A percentile compares a stretch with the other conserved stretches of the same genome.
These are phyloP conservation scores for Arctium lappa DNA, from an alignment of 129 eudicot species.

Conservation along the genomic window DNA sequence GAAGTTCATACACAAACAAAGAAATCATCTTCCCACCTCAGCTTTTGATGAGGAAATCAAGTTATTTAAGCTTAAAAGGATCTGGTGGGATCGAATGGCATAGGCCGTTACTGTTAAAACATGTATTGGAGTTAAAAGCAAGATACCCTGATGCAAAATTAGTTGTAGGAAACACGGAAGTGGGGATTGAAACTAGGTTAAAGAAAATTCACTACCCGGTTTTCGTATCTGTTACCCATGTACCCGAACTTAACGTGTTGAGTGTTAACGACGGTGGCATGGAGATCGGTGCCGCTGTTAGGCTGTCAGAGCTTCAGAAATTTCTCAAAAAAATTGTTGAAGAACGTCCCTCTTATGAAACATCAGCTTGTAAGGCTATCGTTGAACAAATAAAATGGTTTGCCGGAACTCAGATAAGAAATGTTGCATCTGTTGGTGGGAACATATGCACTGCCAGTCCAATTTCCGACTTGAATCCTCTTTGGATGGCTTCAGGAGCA, in stretches of 20 bases:
- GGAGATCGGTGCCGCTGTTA: constrained; percentile 90
- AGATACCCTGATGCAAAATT: constrained; percentile 80
- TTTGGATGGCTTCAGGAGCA: constrained; percentile 93
- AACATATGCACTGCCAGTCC: constrained; percentile 98
- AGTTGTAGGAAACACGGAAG: constrained; percentile 87
- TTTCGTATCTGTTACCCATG: constrained; percentile 61
- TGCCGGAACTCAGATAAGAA: constrained; percentile 93
- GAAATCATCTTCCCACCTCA: constrained; percentile 98
- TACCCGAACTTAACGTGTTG: constrained; percentile 72
- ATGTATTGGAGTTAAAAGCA: constrained; percentile 68
- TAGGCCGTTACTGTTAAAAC: constrained; percentile 63
- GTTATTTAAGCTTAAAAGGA: constrained; percentile 59
- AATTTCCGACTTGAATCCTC: constrained; percentile 94
- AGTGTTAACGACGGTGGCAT: constrained; percentile 63
- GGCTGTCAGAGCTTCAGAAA: constrained; percentile 63
- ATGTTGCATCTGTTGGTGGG: constrained; percentile 97
- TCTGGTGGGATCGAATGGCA: constrained; percentile 80
- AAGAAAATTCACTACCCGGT: constrained; percentile 78
- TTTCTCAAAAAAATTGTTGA: constrained; percentile 31
- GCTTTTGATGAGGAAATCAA: constrained; percentile 53
- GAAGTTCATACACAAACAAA: constrained; percentile 68
- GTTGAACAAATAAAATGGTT: constrained; percentile 91
- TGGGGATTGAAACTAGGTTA: constrained; percentile 87
- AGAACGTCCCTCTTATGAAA: constrained; percentile 60
- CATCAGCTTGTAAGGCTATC: constrained; percentile 66